A percentile compares a stretch with the other conserved stretches of the same genome.
Conservation (phyloP, 1,284 basidiomycete genomes). For the Pseudozyma hubeiensis region DNA sequence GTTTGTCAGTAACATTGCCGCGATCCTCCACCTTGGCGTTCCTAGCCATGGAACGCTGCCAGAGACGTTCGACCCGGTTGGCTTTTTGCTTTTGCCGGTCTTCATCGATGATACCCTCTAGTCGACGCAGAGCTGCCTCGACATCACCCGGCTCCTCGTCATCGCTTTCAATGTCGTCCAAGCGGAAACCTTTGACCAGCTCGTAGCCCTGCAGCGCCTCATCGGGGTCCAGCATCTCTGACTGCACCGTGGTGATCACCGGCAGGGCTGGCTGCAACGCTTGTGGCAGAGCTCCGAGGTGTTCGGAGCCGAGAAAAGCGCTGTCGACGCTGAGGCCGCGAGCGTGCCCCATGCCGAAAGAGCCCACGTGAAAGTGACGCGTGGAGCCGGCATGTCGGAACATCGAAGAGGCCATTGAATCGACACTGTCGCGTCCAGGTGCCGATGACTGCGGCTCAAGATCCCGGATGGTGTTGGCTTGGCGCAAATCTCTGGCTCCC, state of each 20-base stretch:
- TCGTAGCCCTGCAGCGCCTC: conserved; percentile 63
- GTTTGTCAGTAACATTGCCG: conserved; percentile 3
- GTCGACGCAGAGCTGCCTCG: conserved; percentile 58
- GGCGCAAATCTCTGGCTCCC: conserved; percentile 61
- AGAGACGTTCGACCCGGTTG: conserved; percentile 54
- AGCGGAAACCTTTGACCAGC: conserved; percentile 61
- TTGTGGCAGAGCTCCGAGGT: conserved; percentile 5
- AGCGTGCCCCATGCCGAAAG: conserved; percentile 25
- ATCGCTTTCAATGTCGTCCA: conserved; percentile 58
- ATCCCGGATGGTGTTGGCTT: conserved; percentile 56
- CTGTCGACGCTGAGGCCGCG: conserved; percentile 43
- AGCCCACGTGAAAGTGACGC: conserved; percentile 25
- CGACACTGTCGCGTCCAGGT: conserved; percentile 44
- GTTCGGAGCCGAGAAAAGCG: conserved; percentile 14
- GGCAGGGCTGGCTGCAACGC: conserved; percentile 20
- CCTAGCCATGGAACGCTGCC: conserved; percentile 48
- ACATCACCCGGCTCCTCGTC: conserved; percentile 63
- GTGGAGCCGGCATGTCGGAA: conserved; percentile 23
- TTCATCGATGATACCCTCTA: conserved; percentile 64
- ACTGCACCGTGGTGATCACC: conserved; percentile 53
- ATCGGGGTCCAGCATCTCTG: conserved; percentile 63
- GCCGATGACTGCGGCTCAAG: conserved; percentile 31
- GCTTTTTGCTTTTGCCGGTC: conserved; percentile 56
- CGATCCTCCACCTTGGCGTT: conserved; percentile 22
- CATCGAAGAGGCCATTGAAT: conserved; percentile 47